A percentile compares a stretch with the other conserved stretches of the same genome.
Evolutionary conservation across 306 rosid genomes (phyloP).

Genomic region (Cucumis sativus): DNA sequence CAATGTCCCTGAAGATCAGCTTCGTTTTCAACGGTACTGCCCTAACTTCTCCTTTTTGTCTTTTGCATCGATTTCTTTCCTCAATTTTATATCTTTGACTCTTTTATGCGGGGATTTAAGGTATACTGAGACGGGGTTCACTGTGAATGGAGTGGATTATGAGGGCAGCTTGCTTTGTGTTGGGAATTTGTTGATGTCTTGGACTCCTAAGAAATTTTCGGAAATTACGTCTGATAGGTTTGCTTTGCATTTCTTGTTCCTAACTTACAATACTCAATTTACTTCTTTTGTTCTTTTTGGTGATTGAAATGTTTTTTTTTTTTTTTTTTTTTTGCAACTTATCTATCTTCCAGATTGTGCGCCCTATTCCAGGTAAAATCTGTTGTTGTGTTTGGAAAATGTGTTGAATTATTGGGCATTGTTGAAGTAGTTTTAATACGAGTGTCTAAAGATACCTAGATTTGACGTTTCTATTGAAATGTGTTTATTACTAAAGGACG

Average conservation of each 20-base stretch:
- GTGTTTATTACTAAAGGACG: no score
- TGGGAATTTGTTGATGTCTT: conserved; percentile 78
- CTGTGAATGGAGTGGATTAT: conserved; percentile 63
- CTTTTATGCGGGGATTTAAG: conserved; percentile 8
- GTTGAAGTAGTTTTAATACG: background rate
- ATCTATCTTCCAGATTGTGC: conserved; percentile 59
- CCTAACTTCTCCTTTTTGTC: background rate
- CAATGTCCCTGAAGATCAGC: conserved; percentile 72
- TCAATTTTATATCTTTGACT: background rate
- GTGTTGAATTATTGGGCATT: background rate
- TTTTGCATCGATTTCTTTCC: background rate
- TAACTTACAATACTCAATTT: background rate
- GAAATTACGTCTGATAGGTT: conserved; percentile 70
- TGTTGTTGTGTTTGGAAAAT: background rate
- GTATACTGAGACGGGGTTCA: conserved; percentile 67
- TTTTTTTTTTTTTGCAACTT: conserved; percentile 55
- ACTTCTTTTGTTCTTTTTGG: background rate
- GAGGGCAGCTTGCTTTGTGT: conserved; percentile 89
- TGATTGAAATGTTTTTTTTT: conserved; percentile 12
- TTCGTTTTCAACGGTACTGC: conserved; percentile 60
- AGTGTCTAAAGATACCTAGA: background rate
- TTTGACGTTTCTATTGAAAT: background rate
- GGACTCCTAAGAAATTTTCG: conserved; percentile 61
- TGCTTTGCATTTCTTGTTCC: background rate
- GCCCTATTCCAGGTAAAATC: conserved; percentile 69